phyloP scores from a whole-genome alignment of 805 yeast species.

The Metschnikowia koreensis region DNA sequence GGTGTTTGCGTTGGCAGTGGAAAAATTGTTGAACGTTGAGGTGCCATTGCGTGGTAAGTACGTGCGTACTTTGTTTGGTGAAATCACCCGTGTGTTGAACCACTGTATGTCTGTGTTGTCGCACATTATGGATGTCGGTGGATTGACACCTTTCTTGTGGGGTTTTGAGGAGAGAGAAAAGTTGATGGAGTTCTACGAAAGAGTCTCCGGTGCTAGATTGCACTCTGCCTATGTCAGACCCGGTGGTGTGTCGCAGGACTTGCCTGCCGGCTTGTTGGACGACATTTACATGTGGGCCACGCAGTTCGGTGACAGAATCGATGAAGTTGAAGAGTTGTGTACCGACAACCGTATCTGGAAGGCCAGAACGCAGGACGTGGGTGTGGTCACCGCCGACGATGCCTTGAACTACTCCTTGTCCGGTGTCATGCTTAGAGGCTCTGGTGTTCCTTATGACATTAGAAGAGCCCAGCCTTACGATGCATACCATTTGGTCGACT shows the following conservation, averaged over 20 bases:
- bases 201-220: constrained; percentile 87
- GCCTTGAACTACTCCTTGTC: constrained; percentile 77
- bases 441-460: constrained; percentile 84
- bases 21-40: constrained; percentile 78
- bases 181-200: constrained; percentile 87
- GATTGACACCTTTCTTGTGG: constrained; percentile 90
- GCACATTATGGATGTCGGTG: constrained; percentile 95
- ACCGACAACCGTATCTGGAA: constrained; percentile 93
- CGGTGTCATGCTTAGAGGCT: constrained; percentile 89
- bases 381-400: constrained; percentile 80
- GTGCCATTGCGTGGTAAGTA: constrained; percentile 84
- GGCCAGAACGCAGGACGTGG: constrained; percentile 79
- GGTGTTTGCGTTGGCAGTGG: constrained; percentile 80
- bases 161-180: constrained; percentile 93
- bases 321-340: constrained; percentile 84
- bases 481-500: constrained; percentile 82
- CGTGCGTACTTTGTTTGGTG: constrained; percentile 82
- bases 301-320: constrained; percentile 89
- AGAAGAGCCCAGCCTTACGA: constrained; percentile 88
- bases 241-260: constrained; percentile 87
- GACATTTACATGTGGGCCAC: constrained; percentile 96
- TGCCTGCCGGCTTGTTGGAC: constrained; percentile 82
- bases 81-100: constrained; percentile 78
- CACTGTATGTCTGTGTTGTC: constrained; percentile 84
- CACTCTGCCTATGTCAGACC: constrained; percentile 89